phyloP scores from a whole-genome alignment of 331 rosid genomes.

The Malus hybrid region DNA sequence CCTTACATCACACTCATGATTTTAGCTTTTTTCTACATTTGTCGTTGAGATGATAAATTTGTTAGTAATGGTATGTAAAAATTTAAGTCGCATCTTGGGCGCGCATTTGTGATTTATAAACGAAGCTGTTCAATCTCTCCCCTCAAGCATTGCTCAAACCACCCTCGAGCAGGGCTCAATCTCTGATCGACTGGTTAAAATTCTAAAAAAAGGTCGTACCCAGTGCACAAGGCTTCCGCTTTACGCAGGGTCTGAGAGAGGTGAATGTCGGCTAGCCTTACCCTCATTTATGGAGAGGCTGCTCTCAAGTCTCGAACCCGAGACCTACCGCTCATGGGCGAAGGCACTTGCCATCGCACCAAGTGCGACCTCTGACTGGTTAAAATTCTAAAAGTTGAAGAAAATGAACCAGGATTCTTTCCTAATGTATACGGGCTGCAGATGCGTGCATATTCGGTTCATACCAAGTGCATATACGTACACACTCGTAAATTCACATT shows the following conservation, averaged over 20 bases:
- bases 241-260: no score
- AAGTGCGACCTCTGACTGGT: no score
- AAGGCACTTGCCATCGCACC: no score
- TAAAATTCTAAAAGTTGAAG: neutral
- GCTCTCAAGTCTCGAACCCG: no score
- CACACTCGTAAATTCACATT: neutral
- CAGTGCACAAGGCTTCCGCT: no score
- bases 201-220: no score
- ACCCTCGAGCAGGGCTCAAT: neutral
- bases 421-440: neutral
- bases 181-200: neutral
- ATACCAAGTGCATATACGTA: neutral
- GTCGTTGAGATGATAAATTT: neutral
- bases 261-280: no score
- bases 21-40: neutral
- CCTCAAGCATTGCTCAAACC: neutral
- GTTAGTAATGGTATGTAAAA: neutral
- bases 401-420: no score
- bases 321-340: no score
- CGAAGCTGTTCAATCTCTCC: neutral
- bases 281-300: no score
- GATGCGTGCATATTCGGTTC: neutral
- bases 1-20: constrained; percentile 16
- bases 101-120: neutral
- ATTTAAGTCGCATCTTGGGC: neutral